Evolutionary conservation across 108 stramenopile genomes (phyloP).

Genomic region (Asterionellopsis glacialis): DNA sequence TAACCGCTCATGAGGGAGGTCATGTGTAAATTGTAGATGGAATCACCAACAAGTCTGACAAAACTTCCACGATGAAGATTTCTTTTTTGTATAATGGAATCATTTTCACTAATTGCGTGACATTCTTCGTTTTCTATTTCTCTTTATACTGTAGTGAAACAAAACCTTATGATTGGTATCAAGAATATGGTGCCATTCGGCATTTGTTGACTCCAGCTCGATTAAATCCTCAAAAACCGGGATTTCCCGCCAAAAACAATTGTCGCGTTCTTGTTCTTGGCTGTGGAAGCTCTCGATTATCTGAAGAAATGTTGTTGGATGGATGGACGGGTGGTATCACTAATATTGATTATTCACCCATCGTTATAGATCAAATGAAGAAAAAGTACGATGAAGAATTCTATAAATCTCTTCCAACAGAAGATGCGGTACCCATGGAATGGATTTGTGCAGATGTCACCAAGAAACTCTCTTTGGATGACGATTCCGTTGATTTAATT

Average conservation of each 20-base stretch:
- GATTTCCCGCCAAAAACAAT: slow-evolving; percentile 47
- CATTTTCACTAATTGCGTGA: neutral
- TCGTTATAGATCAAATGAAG: slow-evolving; percentile 69
- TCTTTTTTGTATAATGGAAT: neutral
- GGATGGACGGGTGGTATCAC: slow-evolving; percentile 61
- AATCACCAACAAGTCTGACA: neutral
- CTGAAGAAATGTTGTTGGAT: slow-evolving; percentile 56
- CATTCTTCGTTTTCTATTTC: neutral
- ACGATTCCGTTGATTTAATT: slow-evolving; percentile 76
- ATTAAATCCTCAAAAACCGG: neutral
- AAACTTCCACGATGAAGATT: too few relatives aligned
- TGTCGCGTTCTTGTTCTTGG: slow-evolving; percentile 53
- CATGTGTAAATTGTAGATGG: too few relatives aligned
- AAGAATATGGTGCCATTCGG: slow-evolving; percentile 19
- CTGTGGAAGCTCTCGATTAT: slow-evolving; percentile 56
- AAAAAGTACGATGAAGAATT: slow-evolving; percentile 38
- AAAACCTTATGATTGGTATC: slow-evolving; percentile 41
- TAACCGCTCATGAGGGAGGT: too few relatives aligned
- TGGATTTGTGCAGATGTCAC: slow-evolving; percentile 70
- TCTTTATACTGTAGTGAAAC: slow-evolving; percentile 8
- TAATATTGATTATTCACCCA: slow-evolving; percentile 68
- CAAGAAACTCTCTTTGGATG: slow-evolving; percentile 49
- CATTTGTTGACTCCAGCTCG: slow-evolving; percentile 30
- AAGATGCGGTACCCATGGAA: slow-evolving; percentile 25
- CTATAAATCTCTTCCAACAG: slow-evolving; percentile 5